Evolutionary conservation across 345 rosid species (phyloP), one percentile per base, ranked within the genome.

Genomic region (Euclidium syriacum): DNA sequence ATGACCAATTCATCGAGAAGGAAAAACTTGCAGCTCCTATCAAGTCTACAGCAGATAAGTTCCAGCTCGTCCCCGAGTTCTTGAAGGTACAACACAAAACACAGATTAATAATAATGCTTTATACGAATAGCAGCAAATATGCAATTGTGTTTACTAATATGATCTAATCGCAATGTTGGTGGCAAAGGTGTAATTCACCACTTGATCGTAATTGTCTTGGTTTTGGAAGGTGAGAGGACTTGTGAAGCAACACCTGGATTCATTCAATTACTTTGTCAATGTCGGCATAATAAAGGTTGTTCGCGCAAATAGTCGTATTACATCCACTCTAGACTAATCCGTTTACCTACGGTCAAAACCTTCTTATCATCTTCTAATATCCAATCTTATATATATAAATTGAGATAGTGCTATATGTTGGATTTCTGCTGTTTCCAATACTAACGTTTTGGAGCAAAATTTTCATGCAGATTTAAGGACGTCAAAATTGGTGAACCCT

Each of bases 241-340:
- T 89, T 54, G 98, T 92, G 84, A 92, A 87, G 85, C 95, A 92
- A 49, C 98, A 87, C 54, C 52, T 92, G 66, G 95, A 89, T 75
- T 92, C 98, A 0, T 86, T 86, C 46, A 92, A 89, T 76, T 89
- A 89, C 71, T 89, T 92, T 47, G 74, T 87, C 16, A 78, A 86
- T 58, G 71, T 75, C 0, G 96, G 91, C 14, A 92, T 92, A 9
- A 82, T 82, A 70, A 92, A 89, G 81, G 86, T 92, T 54, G 91
- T 87, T 26, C 81, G 84, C 14, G 96, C 96, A 18, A 92, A 89
- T 78, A 74, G 72, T 62, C 77, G 58, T 4, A 82, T 92, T 30
- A 77, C 64, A 8, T 81, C 90, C 3, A 49, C 44, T 33, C 38
- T 64, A 0, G 85, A 85, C 50, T 88, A 89, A 10, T 57, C 66